Evolutionary conservation across 495 filamentous ascomycete species (phyloP), one percentile per base, ranked within the genome.

Genomic region (Hypomontagnella submonticulosa): DNA sequence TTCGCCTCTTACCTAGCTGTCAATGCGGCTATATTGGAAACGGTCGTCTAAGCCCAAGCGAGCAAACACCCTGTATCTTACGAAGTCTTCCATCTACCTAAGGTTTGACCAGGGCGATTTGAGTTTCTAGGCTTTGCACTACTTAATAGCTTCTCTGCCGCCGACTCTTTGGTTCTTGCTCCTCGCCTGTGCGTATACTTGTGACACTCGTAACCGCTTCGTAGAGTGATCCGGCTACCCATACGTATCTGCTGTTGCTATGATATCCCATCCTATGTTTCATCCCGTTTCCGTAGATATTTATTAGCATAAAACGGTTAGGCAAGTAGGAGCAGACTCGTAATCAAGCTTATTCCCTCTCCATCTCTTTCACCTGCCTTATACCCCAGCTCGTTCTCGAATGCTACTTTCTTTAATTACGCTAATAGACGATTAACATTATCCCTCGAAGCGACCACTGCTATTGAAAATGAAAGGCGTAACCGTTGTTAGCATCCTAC

Each of bases 381-480:
- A 41, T 38, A 11, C 19, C 19, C 40, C 23, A 27, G 6, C 23
- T 27, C 23, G 23, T 6, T 27, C 23, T 27, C 23, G 6, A 27
- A 27, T 6, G 3, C 23, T 27, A 6, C 6, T 2, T 27, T 27
- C 23, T 27, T 3, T 27, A 27, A 6, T 27, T 6, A 27, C 23
- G 6, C 23, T 9, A 36, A 43, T 36, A n/a, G 15, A 18, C 27
- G 4, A 18, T 18, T 11, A 27, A 6, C 19, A 3, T 20, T 16
- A 9, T 20, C 33, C 41, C 8, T 34, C 18, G 33, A 33, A 9
- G 9, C 16, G n/a, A n/a, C 20, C 43, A 19, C 13, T 7, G 7
- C 57, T 20, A 52, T 33, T 20, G 9, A 52, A 47, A 19, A 54
- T 61, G 58, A 56, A 16, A n/a, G 27, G 16, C 20, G 19, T 30